phyloP scores from a whole-genome alignment of 2,329 filamentous ascomycete species.

The Verticillium nonalfalfae region DNA sequence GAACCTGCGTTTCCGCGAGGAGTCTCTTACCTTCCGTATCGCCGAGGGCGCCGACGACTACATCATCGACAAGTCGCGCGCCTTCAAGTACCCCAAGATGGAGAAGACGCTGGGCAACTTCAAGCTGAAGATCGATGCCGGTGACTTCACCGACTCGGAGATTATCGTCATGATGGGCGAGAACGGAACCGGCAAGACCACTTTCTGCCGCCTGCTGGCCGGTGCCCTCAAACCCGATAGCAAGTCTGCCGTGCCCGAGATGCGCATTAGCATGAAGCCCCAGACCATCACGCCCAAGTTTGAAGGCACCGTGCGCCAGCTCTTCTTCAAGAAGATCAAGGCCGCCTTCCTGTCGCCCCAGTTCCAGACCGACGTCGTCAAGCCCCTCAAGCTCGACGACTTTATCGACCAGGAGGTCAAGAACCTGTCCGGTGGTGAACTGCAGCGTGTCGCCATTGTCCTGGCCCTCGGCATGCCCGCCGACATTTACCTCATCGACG shows the following conservation, averaged over 20 bases:
- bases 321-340: conserved; percentile 99
- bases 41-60: conserved; percentile 87
- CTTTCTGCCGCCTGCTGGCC: conserved; percentile 93
- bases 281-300: conserved; percentile 99
- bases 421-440: conserved; percentile 97
- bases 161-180: conserved; percentile 99
- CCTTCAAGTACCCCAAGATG: conserved; percentile 85
- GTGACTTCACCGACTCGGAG: conserved; percentile 93
- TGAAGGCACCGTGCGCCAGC: conserved; percentile 88
- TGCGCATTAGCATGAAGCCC: conserved; percentile 99
- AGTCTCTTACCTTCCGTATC: conserved; percentile 92
- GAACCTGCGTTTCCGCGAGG: conserved; percentile 96
- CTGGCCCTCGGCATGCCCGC: conserved; percentile 92
- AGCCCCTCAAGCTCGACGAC: conserved; percentile 97
- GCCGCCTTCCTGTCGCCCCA: conserved; percentile 91
- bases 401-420: conserved; percentile 99
- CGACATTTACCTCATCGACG: conserved; percentile 97
- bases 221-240: conserved; percentile 89
- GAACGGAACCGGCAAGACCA: conserved; percentile 99
- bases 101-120: conserved; percentile 89
- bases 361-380: conserved; percentile 99
- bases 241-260: conserved; percentile 70
- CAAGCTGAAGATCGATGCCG: conserved; percentile 72
- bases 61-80: conserved; percentile 74
- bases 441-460: conserved; percentile 98